Base-by-base conservation (phyloP, 768 basidiomycete species). In the Neoboletus magnificus region DNA sequence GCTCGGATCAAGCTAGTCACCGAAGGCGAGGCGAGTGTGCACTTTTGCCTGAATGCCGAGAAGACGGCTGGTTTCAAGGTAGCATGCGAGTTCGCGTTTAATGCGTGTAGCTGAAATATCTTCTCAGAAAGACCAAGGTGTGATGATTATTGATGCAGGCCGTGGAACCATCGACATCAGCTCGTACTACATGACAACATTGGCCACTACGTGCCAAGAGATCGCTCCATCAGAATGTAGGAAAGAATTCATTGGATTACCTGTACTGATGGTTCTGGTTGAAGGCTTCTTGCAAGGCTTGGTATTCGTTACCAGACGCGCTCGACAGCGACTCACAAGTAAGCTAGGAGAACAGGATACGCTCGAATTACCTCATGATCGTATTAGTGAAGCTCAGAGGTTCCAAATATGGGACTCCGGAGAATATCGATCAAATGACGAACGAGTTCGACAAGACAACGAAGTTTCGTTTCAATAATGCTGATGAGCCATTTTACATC, bases 151-250 rank as follows among this genome's bases (percentile, higher is more conserved):
- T 23, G 82, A 86, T 55, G 82, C 83, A 5, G 84, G 84, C 9
- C 82, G 82, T 41, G 84, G 82, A n/a, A 86, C 82, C 0, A 73
- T 86, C 32, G 83, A 86, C 56, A 70, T 85, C 36, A 83, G 81
- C 54, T 73, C 79, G 13, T 86, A 85, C 52, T 74, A 73, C 30
- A 74, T 76, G 61, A 62, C 64, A 18, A 61, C 59, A 22, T 66
- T 60, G 2, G 51, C 69, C 1, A 54, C 60, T 3, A 60, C 65
- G 2, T 76, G 81, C 32, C 76, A 80, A 50, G 83, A 84, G 63
- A 76, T 82, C 25, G 77, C 80, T 4, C 73, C 74, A 0, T 60
- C 76, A 1, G 71, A 75, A 61, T 81, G 79, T 78, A 54, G 68
- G 68, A 46, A 18, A n/a, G 30, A 30, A 13, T 35, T 18, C 5